Percentiles rank a stretch among this genome's conserved stretches.
phyloP scores from a whole-genome alignment of 176 grass and related monocot species.

The Aegilops longissima region DNA sequence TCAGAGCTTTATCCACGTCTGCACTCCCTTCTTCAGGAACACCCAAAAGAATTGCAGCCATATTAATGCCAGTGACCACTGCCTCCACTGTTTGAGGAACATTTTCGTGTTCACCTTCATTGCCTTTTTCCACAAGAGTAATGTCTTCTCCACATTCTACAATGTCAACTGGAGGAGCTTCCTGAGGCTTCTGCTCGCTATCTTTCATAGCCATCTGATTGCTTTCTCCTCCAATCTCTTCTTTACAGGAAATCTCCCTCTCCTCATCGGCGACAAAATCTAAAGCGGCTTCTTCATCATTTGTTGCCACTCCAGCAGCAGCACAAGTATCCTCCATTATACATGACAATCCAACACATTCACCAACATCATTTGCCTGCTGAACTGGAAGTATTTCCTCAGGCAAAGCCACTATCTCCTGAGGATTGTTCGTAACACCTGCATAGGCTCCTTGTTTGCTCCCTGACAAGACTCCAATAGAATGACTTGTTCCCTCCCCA shows the following conservation, averaged over 20 bases:
- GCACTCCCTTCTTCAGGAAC: conserved; percentile 8
- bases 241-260: conserved; percentile 2
- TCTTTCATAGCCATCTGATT: conserved; percentile 18
- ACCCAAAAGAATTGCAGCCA: background rate
- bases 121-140: background rate
- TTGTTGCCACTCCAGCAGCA: background rate
- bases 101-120: background rate
- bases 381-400: conserved; percentile 26
- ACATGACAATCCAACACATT: background rate
- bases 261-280: conserved; percentile 17
- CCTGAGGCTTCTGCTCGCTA: background rate
- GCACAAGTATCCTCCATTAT: conserved; percentile 6
- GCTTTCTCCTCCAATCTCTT: conserved; percentile 30
- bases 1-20: background rate
- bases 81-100: conserved; percentile 19
- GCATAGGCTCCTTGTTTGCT: conserved; percentile 9
- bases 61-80: background rate
- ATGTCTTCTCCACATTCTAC: conserved; percentile 24
- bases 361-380: background rate
- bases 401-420: conserved; percentile 10
- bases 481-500: background rate
- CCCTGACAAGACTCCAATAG: background rate
- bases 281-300: background rate
- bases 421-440: background rate
- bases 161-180: conserved; percentile 13